Conservation (phyloP, 495 filamentous ascomycete species). For the Aspergillus hancockii region DNA sequence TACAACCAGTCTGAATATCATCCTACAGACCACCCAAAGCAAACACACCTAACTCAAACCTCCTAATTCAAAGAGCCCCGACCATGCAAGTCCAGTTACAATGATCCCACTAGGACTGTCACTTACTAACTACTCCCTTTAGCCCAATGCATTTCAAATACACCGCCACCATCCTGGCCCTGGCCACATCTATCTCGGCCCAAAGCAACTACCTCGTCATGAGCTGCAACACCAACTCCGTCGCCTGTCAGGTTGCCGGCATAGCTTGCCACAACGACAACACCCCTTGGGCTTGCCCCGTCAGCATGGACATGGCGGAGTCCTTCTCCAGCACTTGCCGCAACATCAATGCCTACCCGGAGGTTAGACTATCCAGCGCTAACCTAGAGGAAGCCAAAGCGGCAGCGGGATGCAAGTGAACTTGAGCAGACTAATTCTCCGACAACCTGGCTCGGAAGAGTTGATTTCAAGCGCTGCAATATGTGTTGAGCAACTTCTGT, state of each 20-base stretch:
- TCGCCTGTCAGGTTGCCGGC: background rate
- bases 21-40: too few relatives aligned
- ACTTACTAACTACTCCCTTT: background rate
- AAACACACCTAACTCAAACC: too few relatives aligned
- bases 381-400: background rate
- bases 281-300: background rate
- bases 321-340: background rate
- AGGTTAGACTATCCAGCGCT: background rate
- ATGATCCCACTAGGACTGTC: background rate
- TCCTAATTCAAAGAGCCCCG: too few relatives aligned
- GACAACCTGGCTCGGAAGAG: too few relatives aligned
- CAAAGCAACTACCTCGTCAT: background rate
- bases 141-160: background rate
- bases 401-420: background rate
- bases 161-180: background rate
- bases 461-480: too few relatives aligned
- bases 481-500: too few relatives aligned
- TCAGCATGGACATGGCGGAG: background rate
- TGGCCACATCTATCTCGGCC: background rate
- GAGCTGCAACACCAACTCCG: background rate
- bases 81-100: background rate
- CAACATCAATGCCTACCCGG: background rate
- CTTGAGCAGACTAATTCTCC: too few relatives aligned
- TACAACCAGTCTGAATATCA: too few relatives aligned
- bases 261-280: background rate